phyloP scores from a whole-genome alignment of 1,284 basidiomycete genomes.

The Marasmius oreades region DNA sequence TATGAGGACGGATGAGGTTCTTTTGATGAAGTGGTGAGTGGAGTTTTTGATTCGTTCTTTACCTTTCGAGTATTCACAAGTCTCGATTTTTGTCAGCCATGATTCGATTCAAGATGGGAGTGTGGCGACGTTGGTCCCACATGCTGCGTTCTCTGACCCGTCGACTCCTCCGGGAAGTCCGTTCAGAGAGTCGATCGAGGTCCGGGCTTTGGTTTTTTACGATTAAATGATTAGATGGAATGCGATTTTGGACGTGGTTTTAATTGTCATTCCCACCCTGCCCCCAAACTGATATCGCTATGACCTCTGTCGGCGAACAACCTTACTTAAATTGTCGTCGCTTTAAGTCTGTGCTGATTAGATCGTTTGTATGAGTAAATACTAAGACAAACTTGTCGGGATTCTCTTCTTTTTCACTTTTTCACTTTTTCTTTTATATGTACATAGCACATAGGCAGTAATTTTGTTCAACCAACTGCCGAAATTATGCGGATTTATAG shows the following conservation, averaged over 20 bases:
- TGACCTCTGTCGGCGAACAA: no score
- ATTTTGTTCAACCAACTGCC: no score
- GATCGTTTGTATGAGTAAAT: no score
- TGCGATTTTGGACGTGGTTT: not conserved
- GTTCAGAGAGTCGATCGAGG: not conserved
- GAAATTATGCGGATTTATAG: no score
- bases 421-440: no score
- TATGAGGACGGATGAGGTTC: conserved; percentile 59
- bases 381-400: no score
- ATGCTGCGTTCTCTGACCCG: not conserved
- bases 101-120: not conserved
- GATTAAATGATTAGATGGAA: not conserved
- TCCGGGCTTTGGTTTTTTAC: not conserved
- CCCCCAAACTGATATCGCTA: no score
- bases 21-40: conserved; percentile 51
- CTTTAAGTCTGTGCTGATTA: no score
- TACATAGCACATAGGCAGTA: no score
- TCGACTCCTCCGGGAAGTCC: not conserved
- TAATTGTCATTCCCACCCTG: no score
- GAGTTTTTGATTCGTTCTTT: conserved; percentile 26
- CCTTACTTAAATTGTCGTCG: no score
- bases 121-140: not conserved
- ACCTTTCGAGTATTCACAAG: not conserved
- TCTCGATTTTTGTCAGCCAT: not conserved
- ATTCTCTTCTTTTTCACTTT: no score